Evolutionary conservation across 495 filamentous ascomycete genomes (phyloP), one percentile per base, ranked within the genome.

Genomic region (Neurospora sp.): DNA sequence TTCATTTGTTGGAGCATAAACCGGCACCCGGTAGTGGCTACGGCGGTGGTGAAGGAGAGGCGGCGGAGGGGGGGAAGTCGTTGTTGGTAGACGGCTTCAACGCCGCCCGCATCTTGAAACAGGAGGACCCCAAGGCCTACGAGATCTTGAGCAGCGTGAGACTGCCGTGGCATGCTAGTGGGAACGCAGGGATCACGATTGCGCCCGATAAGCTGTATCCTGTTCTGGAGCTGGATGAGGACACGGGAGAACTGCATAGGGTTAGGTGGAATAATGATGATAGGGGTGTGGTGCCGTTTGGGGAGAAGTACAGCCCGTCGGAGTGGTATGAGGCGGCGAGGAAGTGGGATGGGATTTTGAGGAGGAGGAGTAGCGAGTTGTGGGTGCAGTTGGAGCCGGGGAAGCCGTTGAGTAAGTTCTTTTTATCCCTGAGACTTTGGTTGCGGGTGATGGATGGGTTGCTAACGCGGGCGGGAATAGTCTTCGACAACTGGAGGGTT

Each of bases 401-500:
- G 16, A 90, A 81, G 69, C 86, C 90, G n/a, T 72, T 97, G 41
- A 90, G 92, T 94, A 82, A 79, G 89, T 82, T 17, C 38, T 69
- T 37, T 40, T 73, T 35, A 2, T 27, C 9, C 20, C 10, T 37
- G 1, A 16, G 6, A 16, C 40, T 16, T 41, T 45, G n/a, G 42
- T 9, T 45, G 17, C 4, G 22, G 27, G 6, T 70, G 8, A 68
- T 37, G 42, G 16, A 22, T 35, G 12, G 61, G 40, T 72, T 22
- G 40, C 74, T 73, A 48, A 73, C 69, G 35, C 3, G 31, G 31
- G 31, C 31, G 31, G 31, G 31, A 35, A 14, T n/a, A 93, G 90
- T 97, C 22, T 97, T 98, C 79, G 93, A 98, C 80, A 98, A 98
- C 78, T 98, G 94, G 94, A 87, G 95, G 73, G 93, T 97, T 71